Conservation (phyloP, 345 rosid species). For the Lumnitzera racemosa region DNA sequence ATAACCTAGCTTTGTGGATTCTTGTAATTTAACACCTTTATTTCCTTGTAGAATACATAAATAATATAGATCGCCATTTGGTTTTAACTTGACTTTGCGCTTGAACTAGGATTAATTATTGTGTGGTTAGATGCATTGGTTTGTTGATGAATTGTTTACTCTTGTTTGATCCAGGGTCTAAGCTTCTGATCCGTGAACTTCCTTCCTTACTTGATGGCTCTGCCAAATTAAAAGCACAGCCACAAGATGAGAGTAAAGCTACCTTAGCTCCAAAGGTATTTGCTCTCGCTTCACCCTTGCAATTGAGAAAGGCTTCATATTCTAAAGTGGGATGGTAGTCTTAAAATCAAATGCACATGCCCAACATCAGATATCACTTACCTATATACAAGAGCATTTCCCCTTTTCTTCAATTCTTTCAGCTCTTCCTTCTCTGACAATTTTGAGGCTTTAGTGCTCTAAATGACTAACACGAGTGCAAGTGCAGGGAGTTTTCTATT, state of each 20-base stretch:
- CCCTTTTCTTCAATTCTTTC: too few species aligned
- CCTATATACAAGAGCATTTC: too few species aligned
- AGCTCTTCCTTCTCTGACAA: too few species aligned
- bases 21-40: too few species aligned
- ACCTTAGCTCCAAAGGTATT: constrained; percentile 87
- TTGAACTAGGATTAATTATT: neutral
- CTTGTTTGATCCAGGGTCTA: constrained; percentile 50
- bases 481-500: too few species aligned
- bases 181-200: constrained; percentile 65
- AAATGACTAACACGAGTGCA: too few species aligned
- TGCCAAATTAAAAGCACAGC: constrained; percentile 58
- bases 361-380: too few species aligned
- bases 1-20: too few species aligned
- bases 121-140: neutral
- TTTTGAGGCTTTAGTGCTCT: too few species aligned
- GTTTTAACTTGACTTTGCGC: too few species aligned
- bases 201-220: constrained; percentile 76
- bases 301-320: neutral
- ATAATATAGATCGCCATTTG: too few species aligned
- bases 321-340: neutral
- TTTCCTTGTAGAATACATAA: too few species aligned
- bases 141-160: constrained; percentile 2
- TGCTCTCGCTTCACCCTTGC: neutral
- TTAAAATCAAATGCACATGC: neutral
- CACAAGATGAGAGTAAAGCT: constrained; percentile 82